phyloP scores from a whole-genome alignment of 768 basidiomycete species.

The Pisolithus tinctorius region DNA sequence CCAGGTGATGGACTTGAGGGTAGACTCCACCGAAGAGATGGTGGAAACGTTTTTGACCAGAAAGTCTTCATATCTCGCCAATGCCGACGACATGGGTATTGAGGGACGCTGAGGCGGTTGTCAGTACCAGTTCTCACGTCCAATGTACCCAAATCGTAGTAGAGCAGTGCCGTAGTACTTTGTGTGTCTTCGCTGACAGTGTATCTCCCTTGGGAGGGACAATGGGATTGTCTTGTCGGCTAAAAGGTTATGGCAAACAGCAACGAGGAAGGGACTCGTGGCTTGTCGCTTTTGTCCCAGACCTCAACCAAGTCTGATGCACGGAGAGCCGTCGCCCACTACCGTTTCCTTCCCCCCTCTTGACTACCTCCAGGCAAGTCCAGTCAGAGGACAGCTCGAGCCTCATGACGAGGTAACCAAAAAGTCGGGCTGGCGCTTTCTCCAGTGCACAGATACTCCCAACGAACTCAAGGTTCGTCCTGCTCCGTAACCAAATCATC shows the following conservation, averaged over 20 bases:
- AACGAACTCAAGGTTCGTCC: constrained; percentile 61
- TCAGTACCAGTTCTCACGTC: too few species aligned
- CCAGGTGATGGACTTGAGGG: constrained; percentile 88
- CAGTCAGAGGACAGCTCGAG: constrained; percentile 71
- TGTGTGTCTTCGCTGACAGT: too few species aligned
- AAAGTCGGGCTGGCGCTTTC: constrained; percentile 59
- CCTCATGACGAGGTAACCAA: constrained; percentile 45
- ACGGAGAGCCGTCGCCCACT: constrained; percentile 16
- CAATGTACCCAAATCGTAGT: too few species aligned
- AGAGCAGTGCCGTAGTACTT: too few species aligned
- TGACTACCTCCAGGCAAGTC: constrained; percentile 55
- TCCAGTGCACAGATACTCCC: constrained; percentile 71
- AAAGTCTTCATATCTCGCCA: constrained; percentile 75
- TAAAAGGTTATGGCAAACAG: background rate
- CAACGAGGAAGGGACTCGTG: constrained; percentile 15
- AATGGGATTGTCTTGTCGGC: background rate
- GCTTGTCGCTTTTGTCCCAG: constrained; percentile 6
- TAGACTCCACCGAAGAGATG: constrained; percentile 84
- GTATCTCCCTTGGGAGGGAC: too few species aligned
- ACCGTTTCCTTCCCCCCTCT: constrained; percentile 27
- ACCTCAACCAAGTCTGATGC: constrained; percentile 15
- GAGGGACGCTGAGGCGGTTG: background rate
- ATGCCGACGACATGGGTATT: constrained; percentile 47
- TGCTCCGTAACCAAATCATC: background rate
- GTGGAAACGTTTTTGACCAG: constrained; percentile 80